Conservation (phyloP, 345 rosid species). For the Arabidopsis thaliana region TAIR10.1 NC_003076.8:8460001-8460500, state of each 20-base stretch:
- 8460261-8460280: neutral
- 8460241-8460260: neutral
- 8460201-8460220: neutral
- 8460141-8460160: conserved; percentile 84
- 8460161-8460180: conserved; percentile 61
- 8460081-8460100: conserved; percentile 98
- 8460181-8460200: conserved; percentile 9
- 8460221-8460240: neutral
- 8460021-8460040: conserved; percentile 94
- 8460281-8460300: neutral
- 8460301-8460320: conserved; percentile 11
- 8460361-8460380: conserved; percentile 94
- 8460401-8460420: conserved; percentile 87
- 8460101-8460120: conserved; percentile 94
- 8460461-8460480: conserved; percentile 94
- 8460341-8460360: conserved; percentile 58
- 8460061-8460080: conserved; percentile 97
- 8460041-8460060: conserved; percentile 99
- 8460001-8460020: neutral
- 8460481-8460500: conserved; percentile 96
- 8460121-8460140: conserved; percentile 94
- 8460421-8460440: conserved; percentile 95
- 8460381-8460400: conserved; percentile 94
- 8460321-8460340: conserved; percentile 22
- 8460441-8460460: conserved; percentile 95